phyloP scores from a whole-genome alignment of 1,139 yeast genomes.

The Yamadazyma dushanensis region DNA sequence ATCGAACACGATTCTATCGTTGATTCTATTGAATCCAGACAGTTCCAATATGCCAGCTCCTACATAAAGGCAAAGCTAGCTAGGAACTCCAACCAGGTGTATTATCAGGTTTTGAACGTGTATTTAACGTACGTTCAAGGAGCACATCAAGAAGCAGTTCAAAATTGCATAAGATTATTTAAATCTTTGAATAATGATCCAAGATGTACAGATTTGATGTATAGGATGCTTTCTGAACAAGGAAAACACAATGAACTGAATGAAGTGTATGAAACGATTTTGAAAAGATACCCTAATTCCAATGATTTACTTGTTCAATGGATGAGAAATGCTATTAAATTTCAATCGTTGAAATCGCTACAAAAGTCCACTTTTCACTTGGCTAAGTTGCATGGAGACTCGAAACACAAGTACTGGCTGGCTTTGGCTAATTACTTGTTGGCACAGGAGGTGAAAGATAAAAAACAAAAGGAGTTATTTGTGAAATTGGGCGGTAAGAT shows the following conservation, averaged over 20 bases:
- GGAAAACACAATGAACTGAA: conserved; percentile 38
- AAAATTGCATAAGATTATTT: conserved; percentile 41
- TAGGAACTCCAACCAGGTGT: conserved; percentile 56
- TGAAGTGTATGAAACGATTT: conserved; percentile 54
- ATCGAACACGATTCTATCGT: conserved; percentile 4
- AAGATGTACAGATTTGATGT: conserved; percentile 49
- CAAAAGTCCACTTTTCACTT: conserved; percentile 50
- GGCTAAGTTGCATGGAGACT: conserved; percentile 28
- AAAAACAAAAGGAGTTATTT: conserved; percentile 37
- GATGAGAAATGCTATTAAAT: conserved; percentile 42
- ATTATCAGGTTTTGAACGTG: conserved; percentile 53
- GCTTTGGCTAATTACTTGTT: conserved; percentile 41
- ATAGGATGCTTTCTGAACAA: conserved; percentile 34
- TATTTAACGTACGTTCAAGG: conserved; percentile 46
- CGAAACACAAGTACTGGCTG: conserved; percentile 48
- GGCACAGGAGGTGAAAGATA: conserved; percentile 28
- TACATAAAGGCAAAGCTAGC: conserved; percentile 50
- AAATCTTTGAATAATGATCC: conserved; percentile 55
- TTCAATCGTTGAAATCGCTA: conserved; percentile 34
- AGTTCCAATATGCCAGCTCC: conserved; percentile 53
- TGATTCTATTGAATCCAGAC: conserved; percentile 50
- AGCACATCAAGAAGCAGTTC: conserved; percentile 42
- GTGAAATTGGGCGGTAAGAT: conserved; percentile 58
- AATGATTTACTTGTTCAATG: conserved; percentile 42
- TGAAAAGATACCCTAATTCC: conserved; percentile 53